Evolutionary conservation across 176 grass and related monocot species (phyloP).

Genomic region (Avena eriantha): DNA sequence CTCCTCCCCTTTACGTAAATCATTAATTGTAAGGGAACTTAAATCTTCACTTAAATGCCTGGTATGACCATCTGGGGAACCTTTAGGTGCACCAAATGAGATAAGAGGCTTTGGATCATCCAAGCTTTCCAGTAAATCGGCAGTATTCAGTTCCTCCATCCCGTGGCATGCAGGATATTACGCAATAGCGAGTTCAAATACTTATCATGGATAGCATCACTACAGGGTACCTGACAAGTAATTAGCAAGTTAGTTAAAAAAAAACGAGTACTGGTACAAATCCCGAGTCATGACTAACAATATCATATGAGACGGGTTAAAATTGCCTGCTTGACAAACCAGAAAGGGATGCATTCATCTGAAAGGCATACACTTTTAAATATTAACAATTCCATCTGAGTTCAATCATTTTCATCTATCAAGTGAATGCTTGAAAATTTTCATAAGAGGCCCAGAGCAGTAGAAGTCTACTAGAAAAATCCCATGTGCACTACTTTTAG

Average conservation of each 20-base stretch:
- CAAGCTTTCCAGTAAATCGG: background rate
- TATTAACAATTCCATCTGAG: background rate
- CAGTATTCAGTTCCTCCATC: constrained; percentile 51
- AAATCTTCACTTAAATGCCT: constrained; percentile 56
- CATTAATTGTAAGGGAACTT: constrained; percentile 47
- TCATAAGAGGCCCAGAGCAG: background rate
- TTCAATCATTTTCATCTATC: background rate
- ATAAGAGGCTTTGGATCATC: constrained; percentile 35
- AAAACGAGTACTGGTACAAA: background rate
- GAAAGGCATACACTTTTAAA: background rate
- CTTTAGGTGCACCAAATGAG: constrained; percentile 30
- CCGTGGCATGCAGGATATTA: constrained; percentile 12
- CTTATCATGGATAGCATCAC: constrained; percentile 14
- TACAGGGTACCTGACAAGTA: constrained; percentile 28
- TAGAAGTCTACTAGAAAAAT: background rate
- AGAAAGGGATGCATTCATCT: background rate
- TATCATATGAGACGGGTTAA: background rate
- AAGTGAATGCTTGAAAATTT: background rate
- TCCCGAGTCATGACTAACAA: background rate
- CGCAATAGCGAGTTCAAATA: constrained; percentile 5
- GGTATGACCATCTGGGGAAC: constrained; percentile 19
- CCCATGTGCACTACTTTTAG: background rate
- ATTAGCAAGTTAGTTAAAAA: background rate
- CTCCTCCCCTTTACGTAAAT: constrained; percentile 34
- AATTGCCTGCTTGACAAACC: background rate